Evolutionary conservation across 2,329 filamentous ascomycete genomes (phyloP).

Genomic region (Talaromyces sp.): DNA sequence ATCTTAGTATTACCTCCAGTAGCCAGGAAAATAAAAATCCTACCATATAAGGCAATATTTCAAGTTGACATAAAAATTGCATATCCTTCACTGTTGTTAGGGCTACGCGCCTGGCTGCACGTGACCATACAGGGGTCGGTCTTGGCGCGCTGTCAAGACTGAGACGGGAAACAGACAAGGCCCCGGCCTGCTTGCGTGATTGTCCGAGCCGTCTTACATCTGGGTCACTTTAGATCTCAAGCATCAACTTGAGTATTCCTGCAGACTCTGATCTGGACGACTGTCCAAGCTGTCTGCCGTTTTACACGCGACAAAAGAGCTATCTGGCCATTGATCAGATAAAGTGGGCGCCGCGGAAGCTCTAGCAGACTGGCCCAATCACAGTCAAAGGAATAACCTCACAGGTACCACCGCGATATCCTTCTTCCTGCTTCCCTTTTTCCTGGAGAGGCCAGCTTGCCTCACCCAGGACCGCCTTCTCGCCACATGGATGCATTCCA

Average conservation of each 20-base stretch:
- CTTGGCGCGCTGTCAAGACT: background rate
- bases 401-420: slow-evolving; percentile 6
- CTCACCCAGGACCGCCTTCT: slow-evolving; percentile 11
- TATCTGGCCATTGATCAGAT: background rate
- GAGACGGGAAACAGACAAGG: background rate
- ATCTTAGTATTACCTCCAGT: too few species aligned
- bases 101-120: background rate
- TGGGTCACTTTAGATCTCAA: background rate
- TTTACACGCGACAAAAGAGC: background rate
- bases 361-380: slow-evolving; percentile 3
- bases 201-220: background rate
- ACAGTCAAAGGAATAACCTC: slow-evolving; percentile 8
- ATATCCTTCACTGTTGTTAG: background rate
- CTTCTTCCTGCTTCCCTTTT: background rate
- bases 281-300: background rate
- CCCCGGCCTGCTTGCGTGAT: background rate
- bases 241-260: background rate
- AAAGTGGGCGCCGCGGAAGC: slow-evolving; percentile 1
- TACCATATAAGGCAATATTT: background rate
- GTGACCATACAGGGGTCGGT: background rate
- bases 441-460: slow-evolving; percentile 28
- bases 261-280: background rate
- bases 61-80: background rate
- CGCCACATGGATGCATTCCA: slow-evolving; percentile 20
- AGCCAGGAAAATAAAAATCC: too few species aligned